Percentiles rank a stretch among this genome's conserved stretches.
Evolutionary conservation across 2,329 filamentous ascomycete species (phyloP).

Genomic region (Hyphodiscus sp.): DNA sequence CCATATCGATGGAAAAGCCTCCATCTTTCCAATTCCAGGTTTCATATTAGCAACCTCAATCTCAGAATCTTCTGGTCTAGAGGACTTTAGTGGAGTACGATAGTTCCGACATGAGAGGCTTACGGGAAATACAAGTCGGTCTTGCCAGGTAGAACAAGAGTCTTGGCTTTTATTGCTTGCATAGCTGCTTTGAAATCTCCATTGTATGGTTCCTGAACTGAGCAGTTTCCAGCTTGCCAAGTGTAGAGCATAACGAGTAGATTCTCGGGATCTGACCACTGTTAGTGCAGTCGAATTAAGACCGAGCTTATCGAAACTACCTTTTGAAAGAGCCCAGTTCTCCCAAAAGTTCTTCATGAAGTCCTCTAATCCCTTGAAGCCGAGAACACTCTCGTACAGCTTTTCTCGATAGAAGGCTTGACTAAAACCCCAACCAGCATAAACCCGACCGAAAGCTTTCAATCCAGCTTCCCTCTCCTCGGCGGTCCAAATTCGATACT

Average conservation of each 20-base stretch:
- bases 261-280: slow-evolving; percentile 58
- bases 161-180: slow-evolving; percentile 64
- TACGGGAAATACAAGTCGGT: slow-evolving; percentile 77
- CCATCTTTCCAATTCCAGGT: slow-evolving; percentile 48
- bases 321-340: slow-evolving; percentile 62
- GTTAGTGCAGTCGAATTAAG: not conserved
- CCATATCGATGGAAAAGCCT: slow-evolving; percentile 55
- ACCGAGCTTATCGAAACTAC: slow-evolving; percentile 25
- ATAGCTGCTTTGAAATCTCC: slow-evolving; percentile 60
- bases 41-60: slow-evolving; percentile 62
- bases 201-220: slow-evolving; percentile 61
- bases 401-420: slow-evolving; percentile 72
- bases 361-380: slow-evolving; percentile 62
- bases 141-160: slow-evolving; percentile 62
- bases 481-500: slow-evolving; percentile 42
- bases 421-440: slow-evolving; percentile 77
- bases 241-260: slow-evolving; percentile 69
- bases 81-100: slow-evolving; percentile 3
- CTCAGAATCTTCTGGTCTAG: slow-evolving; percentile 66
- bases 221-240: slow-evolving; percentile 70
- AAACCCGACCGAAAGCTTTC: slow-evolving; percentile 67
- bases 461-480: slow-evolving; percentile 50
- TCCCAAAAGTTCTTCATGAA: slow-evolving; percentile 76
- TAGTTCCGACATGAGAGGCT: slow-evolving; percentile 25
- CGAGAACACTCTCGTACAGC: slow-evolving; percentile 57